phyloP scores from a whole-genome alignment of 2,329 filamentous ascomycete genomes.

The Coccinonectria pachysandricola region DNA sequence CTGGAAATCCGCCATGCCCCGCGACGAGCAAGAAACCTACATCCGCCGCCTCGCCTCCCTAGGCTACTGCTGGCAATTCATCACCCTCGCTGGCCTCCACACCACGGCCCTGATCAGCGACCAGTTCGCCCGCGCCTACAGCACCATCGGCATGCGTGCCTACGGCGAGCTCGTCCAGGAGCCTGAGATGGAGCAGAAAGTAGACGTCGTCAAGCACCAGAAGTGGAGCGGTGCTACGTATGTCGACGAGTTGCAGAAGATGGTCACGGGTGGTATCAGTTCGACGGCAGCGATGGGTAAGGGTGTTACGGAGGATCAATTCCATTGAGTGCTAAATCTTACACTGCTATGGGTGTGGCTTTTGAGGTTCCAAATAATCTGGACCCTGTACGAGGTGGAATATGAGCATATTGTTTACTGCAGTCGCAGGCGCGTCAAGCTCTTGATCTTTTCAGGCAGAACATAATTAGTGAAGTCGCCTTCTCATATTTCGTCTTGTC shows the following conservation, averaged over 20 bases:
- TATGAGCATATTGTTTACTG: too few relatives aligned
- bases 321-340: constrained; percentile 37
- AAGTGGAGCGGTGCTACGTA: constrained; percentile 97
- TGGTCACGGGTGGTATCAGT: constrained; percentile 88
- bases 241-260: constrained; percentile 89
- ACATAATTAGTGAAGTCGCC: too few relatives aligned
- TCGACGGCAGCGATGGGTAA: constrained; percentile 94
- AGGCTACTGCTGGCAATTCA: constrained; percentile 99
- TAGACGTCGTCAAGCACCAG: constrained; percentile 97
- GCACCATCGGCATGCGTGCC: constrained; percentile 79
- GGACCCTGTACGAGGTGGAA: too few relatives aligned
- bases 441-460: too few relatives aligned
- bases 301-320: constrained; percentile 97
- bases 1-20: constrained; percentile 95
- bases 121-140: constrained; percentile 76
- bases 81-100: constrained; percentile 95
- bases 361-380: too few relatives aligned
- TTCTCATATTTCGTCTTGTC: too few relatives aligned
- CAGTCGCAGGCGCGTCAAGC: too few relatives aligned
- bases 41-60: constrained; percentile 77
- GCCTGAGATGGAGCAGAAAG: constrained; percentile 81
- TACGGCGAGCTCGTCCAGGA: constrained; percentile 97
- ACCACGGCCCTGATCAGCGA: constrained; percentile 88
- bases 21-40: constrained; percentile 91
- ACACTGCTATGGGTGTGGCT: too few relatives aligned